Evolutionary conservation across 75 land plant genomes (phyloP), one percentile per base, ranked within the genome.

Genomic region (Selaginella moellendorffii): DNA sequence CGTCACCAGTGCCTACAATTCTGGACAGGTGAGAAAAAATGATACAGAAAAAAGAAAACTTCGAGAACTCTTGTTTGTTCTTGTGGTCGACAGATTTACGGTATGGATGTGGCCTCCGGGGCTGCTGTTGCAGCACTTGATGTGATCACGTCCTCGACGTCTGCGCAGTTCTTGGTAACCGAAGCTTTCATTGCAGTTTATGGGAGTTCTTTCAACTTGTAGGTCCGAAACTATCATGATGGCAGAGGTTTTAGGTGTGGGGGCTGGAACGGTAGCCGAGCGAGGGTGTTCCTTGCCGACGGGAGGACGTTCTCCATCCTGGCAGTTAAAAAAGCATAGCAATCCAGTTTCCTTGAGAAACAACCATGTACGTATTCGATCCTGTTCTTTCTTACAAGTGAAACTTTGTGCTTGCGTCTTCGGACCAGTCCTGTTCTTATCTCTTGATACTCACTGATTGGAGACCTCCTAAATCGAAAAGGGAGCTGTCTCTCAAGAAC

Each of bases 151-250:
- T 92, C 20, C 96, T 92, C 68, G 97, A 92, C 77, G 84, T 92
- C 10, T 92, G 97, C 80, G 96, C 96, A 67, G 97, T 96, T 51
- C 97, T 96, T 64, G 97, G 97, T 92, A 71, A n/a, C n/a, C n/a
- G n/a, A n/a, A n/a, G n/a, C n/a, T n/a, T n/a, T n/a, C n/a, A n/a
- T n/a, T n/a, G n/a, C n/a, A n/a, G n/a, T n/a, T n/a, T n/a, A n/a
- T n/a, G n/a, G n/a, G n/a, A n/a, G n/a, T n/a, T n/a, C 46, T 36
- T n/a, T n/a, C n/a, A n/a, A n/a, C 46, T 5, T 36, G 46, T 36
- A 36, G 98, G 96, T 63, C 96, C 98, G 52, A 93, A 93, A 73
- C 79, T 88, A 28, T 93, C 67, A 85, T 89, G 96, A 71, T 89
- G 21, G 63, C 82, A 12, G 98, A 89, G 52, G 70, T 77, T 63